A percentile compares a stretch with the other conserved stretches of the same genome.
Evolutionary conservation across 768 basidiomycete genomes (phyloP).

Genomic region (Termitomyces sp.): DNA sequence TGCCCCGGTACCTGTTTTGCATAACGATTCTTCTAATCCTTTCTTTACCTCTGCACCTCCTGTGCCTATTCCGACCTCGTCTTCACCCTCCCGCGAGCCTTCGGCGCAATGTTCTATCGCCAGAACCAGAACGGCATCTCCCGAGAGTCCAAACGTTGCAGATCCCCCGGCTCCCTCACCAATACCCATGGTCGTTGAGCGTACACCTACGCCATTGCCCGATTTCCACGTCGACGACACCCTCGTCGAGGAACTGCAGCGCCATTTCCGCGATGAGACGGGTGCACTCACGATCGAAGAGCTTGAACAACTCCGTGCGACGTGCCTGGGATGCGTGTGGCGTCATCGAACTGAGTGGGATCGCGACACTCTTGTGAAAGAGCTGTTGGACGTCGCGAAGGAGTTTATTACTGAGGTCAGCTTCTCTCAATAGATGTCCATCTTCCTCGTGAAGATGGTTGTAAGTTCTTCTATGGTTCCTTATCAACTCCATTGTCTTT

Average conservation of each 20-base stretch:
- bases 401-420: conserved; percentile 65
- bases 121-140: conserved; percentile 13
- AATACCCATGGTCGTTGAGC: conserved; percentile 46
- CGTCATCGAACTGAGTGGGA: conserved; percentile 79
- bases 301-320: conserved; percentile 90
- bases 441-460: neutral
- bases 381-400: conserved; percentile 49
- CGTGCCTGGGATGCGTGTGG: conserved; percentile 80
- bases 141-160: conserved; percentile 8
- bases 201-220: conserved; percentile 66
- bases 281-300: conserved; percentile 71
- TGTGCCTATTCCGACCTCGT: conserved; percentile 10
- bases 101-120: conserved; percentile 1
- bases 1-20: conserved; percentile 3
- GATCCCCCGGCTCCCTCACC: conserved; percentile 15
- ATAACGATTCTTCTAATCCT: conserved; percentile 15
- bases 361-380: conserved; percentile 54
- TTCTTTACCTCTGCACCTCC: conserved; percentile 9
- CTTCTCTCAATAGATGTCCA: conserved; percentile 4
- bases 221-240: conserved; percentile 64
- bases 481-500: neutral
- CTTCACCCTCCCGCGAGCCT: conserved; percentile 17
- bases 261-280: conserved; percentile 50
- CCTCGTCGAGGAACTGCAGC: conserved; percentile 42
- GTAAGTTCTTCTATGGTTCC: neutral